Conservation (phyloP, 768 basidiomycete genomes). For the Nevesoporus exiguus region DNA sequence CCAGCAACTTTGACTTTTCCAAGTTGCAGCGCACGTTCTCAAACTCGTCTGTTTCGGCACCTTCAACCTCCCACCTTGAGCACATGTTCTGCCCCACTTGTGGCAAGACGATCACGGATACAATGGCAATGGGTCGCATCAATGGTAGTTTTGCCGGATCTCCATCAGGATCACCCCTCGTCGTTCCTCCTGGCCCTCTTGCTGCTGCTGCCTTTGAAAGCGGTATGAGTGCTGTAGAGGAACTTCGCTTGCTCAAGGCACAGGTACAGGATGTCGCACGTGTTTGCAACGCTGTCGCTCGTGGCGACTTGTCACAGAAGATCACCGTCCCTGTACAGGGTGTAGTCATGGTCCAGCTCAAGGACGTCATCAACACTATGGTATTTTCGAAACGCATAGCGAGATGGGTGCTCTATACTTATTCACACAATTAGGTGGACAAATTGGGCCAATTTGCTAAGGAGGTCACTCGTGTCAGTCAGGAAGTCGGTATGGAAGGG, state of each 20-base stretch:
- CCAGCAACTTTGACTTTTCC: constrained; percentile 36
- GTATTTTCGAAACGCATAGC: constrained; percentile 24
- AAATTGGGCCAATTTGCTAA: constrained; percentile 84
- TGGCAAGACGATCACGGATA: constrained; percentile 48
- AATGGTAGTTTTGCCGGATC: constrained; percentile 23
- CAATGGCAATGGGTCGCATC: constrained; percentile 35
- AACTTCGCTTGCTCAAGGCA: constrained; percentile 74
- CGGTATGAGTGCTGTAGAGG: constrained; percentile 69
- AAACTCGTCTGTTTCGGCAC: constrained; percentile 40
- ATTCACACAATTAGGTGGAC: constrained; percentile 45
- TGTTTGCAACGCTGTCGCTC: constrained; percentile 77
- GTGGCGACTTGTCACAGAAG: constrained; percentile 73
- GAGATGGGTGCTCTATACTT: constrained; percentile 8
- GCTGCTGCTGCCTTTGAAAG: constrained; percentile 54
- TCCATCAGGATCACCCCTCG: constrained; percentile 37
- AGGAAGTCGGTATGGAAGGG: constrained; percentile 84
- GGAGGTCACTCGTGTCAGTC: constrained; percentile 82
- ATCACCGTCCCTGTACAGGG: constrained; percentile 78
- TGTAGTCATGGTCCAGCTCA: constrained; percentile 76
- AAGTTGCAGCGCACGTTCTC: constrained; percentile 31
- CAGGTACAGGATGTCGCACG: constrained; percentile 81
- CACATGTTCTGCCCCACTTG: constrained; percentile 53
- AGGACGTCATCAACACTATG: constrained; percentile 75
- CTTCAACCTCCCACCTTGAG: constrained; percentile 40
- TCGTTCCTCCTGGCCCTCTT: constrained; percentile 54